Evolutionary conservation across 2,329 filamentous ascomycete species (phyloP), one percentile per base, ranked within the genome.

Genomic region (Talaromyces marneffei): DNA sequence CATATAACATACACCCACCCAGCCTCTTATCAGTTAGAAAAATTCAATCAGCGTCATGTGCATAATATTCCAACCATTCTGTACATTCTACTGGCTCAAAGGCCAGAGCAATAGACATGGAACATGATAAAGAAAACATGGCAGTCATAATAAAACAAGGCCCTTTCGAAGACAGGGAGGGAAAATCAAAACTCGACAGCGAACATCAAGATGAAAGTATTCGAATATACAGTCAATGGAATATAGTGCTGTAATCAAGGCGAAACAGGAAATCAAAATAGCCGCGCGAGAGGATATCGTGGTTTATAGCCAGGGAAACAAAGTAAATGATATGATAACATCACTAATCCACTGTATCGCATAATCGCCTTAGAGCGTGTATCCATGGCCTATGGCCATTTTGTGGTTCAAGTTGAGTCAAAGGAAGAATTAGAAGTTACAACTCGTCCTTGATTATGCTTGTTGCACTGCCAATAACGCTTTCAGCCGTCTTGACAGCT

Each of bases 391-490:
- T 53, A 52, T 20, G 14, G 48, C 48, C 18, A 35, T 33, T 33
- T 52, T 20, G 10, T 20, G 18, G 6, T 55, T 54, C 52, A 55
- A n/a, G 31, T 40, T 29, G n/a, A 52, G n/a, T 12, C 5, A n/a
- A 37, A 10, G 2, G 46, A 18, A 40, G n/a, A n/a, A n/a, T n/a
- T n/a, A n/a, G n/a, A n/a, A 10, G 23, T 59, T 52, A 84, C 73
- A 84, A 75, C 73, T 84, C 82, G 68, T 84, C 82, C 69, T 80
- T 82, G 25, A 78, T 75, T 57, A 72, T 74, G 57, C 74, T 72
- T 1, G 80, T 80, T 10, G 72, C 72, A 64, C 72, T 76, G 65
- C 72, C 76, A 10, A 80, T 76, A 63, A 72, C 78, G 65, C 78
- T 82, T 4, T 78, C 79, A 55, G 77, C 74, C 12, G 80, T 77